Evolutionary conservation across 2,329 filamentous ascomycete species (phyloP), one percentile per base, ranked within the genome.

Genomic region (Rhytidhysteron rufulum): DNA sequence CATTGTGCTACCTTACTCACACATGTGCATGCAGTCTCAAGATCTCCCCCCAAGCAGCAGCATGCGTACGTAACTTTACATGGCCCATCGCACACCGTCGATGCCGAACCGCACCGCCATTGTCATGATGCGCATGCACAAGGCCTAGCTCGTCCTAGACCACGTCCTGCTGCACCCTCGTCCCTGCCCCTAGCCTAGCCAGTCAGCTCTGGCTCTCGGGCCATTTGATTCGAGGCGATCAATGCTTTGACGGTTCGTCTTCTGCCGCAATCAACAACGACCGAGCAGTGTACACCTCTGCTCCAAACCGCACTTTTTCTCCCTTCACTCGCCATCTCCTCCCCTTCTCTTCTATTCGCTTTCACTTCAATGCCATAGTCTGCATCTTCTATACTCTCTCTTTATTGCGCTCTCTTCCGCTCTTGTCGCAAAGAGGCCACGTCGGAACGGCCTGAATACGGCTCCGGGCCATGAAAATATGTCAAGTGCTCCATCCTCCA

Each of bases 401-500:
- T 27, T 13, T 27, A 7, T 27, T 27, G 8, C 13, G 24, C 13
- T 27, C 24, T 8, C 13, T 13, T 7, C 7, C 13, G 13, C 24
- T 13, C 13, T 7, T 27, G 8, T 13, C 7, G 7, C 13, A 13
- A 27, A 27, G 13, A 27, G 20, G 33, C 33, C 33, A 24, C 32
- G 33, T 21, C 24, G 33, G 20, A 35, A 19, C 13, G 16, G 24
- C 15, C 22, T 16, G 30, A 6, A n/a, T 10, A 5, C 18, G 50
- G 50, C 50, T 41, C 47, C 49, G 46, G 69, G 68, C 67, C 62
- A 72, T 75, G 72, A 73, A 70, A 80, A 66, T 60, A 83, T 83
- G 79, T 82, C 78, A 68, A 77, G 73, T 68, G 73, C 75, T 59
- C 70, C 72, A 51, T 77, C 77, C 49, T 77, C 78, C 54, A 70